Evolutionary conservation across 768 basidiomycete species (phyloP).

Genomic region (Lactarius hatsudake): DNA sequence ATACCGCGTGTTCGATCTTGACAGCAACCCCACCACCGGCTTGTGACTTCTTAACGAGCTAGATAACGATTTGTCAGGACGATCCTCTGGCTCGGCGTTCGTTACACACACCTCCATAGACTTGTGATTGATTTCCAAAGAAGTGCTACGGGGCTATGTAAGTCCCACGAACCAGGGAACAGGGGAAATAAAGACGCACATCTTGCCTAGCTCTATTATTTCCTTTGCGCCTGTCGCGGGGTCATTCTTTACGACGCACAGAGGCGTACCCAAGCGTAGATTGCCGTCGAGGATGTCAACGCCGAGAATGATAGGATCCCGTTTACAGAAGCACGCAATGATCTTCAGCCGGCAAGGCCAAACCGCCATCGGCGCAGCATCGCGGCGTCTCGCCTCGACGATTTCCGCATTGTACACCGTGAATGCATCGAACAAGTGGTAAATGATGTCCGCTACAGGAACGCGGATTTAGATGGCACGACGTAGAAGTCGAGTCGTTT

Average conservation of each 20-base stretch:
- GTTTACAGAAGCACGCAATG: slow-evolving; percentile 92
- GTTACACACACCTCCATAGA: slow-evolving; percentile 59
- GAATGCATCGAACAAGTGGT: slow-evolving; percentile 96
- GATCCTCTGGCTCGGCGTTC: not conserved
- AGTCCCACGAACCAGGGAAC: not conserved
- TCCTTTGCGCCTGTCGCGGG: slow-evolving; percentile 86
- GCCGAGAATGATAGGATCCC: slow-evolving; percentile 96
- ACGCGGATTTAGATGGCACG: slow-evolving; percentile 3
- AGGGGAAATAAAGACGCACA: slow-evolving; percentile 51
- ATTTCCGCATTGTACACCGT: slow-evolving; percentile 92
- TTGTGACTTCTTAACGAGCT: slow-evolving; percentile 91
- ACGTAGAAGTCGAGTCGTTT: not conserved
- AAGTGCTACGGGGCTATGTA: slow-evolving; percentile 57
- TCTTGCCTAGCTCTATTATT: slow-evolving; percentile 88
- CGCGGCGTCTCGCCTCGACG: slow-evolving; percentile 84
- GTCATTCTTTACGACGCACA: slow-evolving; percentile 94
- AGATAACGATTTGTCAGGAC: slow-evolving; percentile 13
- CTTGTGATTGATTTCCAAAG: slow-evolving; percentile 97
- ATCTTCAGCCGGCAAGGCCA: slow-evolving; percentile 95
- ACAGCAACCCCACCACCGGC: slow-evolving; percentile 96
- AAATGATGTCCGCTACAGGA: slow-evolving; percentile 89
- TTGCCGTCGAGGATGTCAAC: slow-evolving; percentile 95
- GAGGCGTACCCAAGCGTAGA: slow-evolving; percentile 86
- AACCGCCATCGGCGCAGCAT: slow-evolving; percentile 91
- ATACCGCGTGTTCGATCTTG: slow-evolving; percentile 97